A percentile compares a stretch with the other conserved stretches of the same genome.
phyloP scores from a whole-genome alignment of 2,329 filamentous ascomycete genomes.

The Dactylellina drechsleri region DNA sequence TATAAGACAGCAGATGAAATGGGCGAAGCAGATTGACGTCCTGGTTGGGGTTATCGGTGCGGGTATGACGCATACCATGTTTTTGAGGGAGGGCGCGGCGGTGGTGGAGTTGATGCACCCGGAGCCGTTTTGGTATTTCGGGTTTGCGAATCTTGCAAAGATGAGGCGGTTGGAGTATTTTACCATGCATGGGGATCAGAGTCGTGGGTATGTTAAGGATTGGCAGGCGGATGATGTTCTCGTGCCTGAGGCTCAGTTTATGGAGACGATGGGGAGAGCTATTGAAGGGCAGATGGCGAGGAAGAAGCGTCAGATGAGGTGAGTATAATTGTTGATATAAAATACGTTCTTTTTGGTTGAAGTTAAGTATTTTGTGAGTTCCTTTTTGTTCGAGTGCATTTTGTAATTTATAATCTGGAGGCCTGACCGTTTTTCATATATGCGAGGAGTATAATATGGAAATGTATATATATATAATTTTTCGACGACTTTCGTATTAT shows the following conservation, averaged over 20 bases:
- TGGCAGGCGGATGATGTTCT: slow-evolving; percentile 38
- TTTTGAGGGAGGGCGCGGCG: slow-evolving; percentile 36
- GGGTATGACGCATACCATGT: slow-evolving; percentile 58
- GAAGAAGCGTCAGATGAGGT: background rate
- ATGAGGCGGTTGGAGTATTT: slow-evolving; percentile 25
- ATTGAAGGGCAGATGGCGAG: slow-evolving; percentile 17
- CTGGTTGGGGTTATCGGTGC: slow-evolving; percentile 58
- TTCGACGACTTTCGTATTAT: too few species aligned
- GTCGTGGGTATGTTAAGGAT: slow-evolving; percentile 5
- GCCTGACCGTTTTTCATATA: background rate
- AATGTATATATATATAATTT: too few species aligned
- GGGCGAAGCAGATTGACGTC: slow-evolving; percentile 56
- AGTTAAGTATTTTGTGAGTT: background rate
- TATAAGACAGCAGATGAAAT: slow-evolving; percentile 56
- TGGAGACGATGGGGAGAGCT: slow-evolving; percentile 23
- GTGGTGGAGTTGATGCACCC: slow-evolving; percentile 39
- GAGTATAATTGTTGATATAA: background rate
- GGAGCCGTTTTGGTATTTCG: slow-evolving; percentile 28
- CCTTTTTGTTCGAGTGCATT: too few species aligned
- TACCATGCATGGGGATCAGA: slow-evolving; percentile 19
- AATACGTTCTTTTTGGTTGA: background rate
- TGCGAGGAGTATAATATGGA: too few species aligned
- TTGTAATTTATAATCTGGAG: background rate
- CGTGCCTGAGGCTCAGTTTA: slow-evolving; percentile 19
- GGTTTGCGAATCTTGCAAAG: slow-evolving; percentile 36